Percentiles rank a stretch among this genome's conserved stretches.
Conservation (phyloP, 169 alveolate species). For the Plasmodium knowlesi region DNA sequence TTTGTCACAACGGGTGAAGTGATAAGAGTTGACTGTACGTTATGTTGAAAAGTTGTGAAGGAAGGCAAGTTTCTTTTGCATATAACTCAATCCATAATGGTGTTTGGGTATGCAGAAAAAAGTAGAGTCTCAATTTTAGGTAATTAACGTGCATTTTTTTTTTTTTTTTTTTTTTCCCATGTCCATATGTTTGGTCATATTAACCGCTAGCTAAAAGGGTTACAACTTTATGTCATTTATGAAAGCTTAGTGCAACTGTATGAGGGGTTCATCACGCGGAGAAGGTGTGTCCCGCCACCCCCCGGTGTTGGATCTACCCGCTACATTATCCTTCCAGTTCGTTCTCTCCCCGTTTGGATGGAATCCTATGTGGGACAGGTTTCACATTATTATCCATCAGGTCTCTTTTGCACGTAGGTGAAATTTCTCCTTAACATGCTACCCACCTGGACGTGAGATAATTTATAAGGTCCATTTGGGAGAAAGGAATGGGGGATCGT, state of each 20-base stretch:
- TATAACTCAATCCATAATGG: neutral
- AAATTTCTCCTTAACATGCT: neutral
- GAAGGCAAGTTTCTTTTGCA: neutral
- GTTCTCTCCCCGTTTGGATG: neutral
- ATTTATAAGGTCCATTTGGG: neutral
- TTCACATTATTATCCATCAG: neutral
- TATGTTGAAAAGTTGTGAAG: neutral
- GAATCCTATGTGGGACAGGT: neutral
- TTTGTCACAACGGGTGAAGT: neutral
- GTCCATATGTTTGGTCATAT: neutral
- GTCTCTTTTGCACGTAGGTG: neutral
- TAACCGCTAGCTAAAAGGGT: neutral
- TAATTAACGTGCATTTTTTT: neutral
- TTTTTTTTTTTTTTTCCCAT: neutral
- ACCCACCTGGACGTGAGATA: neutral
- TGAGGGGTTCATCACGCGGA: neutral
- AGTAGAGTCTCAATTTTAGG: neutral
- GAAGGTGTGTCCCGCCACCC: neutral
- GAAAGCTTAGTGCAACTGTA: neutral
- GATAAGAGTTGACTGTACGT: neutral
- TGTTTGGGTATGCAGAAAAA: neutral
- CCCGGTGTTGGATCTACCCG: neutral
- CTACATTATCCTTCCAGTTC: no score
- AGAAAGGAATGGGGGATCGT: neutral
- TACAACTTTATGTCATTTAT: neutral